Conservation (phyloP, 768 basidiomycete species). For the Auricularia sp. region DNA sequence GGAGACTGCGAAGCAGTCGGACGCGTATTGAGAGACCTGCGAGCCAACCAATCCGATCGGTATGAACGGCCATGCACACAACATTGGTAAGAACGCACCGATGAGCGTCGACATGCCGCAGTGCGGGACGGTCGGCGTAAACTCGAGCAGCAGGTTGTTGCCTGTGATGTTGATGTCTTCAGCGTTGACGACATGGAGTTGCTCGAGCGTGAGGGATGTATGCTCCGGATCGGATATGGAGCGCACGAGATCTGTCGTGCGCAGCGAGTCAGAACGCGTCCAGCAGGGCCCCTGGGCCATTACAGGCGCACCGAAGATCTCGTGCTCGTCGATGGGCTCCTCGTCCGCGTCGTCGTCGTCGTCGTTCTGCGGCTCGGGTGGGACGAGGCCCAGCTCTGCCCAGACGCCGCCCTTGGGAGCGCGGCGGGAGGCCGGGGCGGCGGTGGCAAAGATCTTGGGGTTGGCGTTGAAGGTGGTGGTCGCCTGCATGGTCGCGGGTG, state of each 20-base stretch:
- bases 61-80: neutral
- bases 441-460: conserved; percentile 63
- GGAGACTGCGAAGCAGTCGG: conserved; percentile 77
- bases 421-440: conserved; percentile 37
- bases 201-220: conserved; percentile 71
- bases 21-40: conserved; percentile 93
- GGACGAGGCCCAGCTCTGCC: conserved; percentile 25
- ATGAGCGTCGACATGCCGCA: conserved; percentile 97
- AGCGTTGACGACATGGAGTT: conserved; percentile 87
- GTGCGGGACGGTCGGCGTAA: conserved; percentile 96
- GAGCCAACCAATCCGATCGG: neutral
- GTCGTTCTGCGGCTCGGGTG: conserved; percentile 27
- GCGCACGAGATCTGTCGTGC: conserved; percentile 70
- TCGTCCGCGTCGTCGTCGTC: conserved; percentile 26
- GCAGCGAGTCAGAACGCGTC: neutral
- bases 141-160: conserved; percentile 65
- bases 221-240: conserved; percentile 95
- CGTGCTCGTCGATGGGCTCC: conserved; percentile 80
- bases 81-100: conserved; percentile 33
- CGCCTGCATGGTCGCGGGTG: conserved; percentile 10
- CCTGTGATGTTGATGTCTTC: conserved; percentile 60
- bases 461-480: conserved; percentile 60
- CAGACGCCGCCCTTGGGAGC: conserved; percentile 21
- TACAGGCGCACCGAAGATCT: conserved; percentile 67
- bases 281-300: conserved; percentile 8